Evolutionary conservation across 805 yeast species (phyloP).

Genomic region (Kuraishia molischiana): DNA sequence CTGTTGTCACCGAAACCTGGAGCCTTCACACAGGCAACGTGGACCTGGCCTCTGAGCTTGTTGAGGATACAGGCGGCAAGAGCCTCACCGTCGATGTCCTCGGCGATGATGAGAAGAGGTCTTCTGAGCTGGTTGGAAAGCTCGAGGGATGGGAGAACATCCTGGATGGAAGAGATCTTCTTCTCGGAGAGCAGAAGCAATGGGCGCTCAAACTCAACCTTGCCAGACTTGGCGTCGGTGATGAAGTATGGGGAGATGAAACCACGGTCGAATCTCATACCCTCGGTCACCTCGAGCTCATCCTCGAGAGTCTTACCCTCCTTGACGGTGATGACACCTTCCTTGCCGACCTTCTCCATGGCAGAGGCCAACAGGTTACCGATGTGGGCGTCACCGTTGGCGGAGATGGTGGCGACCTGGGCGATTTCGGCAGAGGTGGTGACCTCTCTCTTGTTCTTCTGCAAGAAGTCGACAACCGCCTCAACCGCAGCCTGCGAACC

Average conservation of each 20-base stretch:
- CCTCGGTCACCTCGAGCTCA: constrained; percentile 94
- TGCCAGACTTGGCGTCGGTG: constrained; percentile 85
- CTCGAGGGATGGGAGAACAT: constrained; percentile 87
- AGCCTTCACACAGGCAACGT: constrained; percentile 94
- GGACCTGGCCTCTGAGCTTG: constrained; percentile 97
- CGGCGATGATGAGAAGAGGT: constrained; percentile 89
- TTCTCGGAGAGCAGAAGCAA: constrained; percentile 81
- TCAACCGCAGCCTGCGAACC: constrained; percentile 97
- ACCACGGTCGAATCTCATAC: constrained; percentile 98
- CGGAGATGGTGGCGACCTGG: constrained; percentile 96
- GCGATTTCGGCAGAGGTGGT: constrained; percentile 93
- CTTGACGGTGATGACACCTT: constrained; percentile 96
- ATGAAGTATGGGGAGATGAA: constrained; percentile 95
- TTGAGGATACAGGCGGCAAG: constrained; percentile 95
- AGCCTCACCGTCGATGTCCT: constrained; percentile 97
- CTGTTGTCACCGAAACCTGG: constrained; percentile 99
- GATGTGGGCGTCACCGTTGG: constrained; percentile 91
- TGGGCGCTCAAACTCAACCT: constrained; percentile 94
- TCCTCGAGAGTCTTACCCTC: constrained; percentile 97
- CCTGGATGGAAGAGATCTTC: constrained; percentile 85
- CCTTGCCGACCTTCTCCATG: constrained; percentile 98
- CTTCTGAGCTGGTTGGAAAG: constrained; percentile 88
- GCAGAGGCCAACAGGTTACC: constrained; percentile 89
- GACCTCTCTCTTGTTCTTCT: constrained; percentile 81
- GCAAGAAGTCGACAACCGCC: constrained; percentile 79